Evolutionary conservation across 2,329 filamentous ascomycete species (phyloP).

Genomic region (Dothistroma pini): DNA sequence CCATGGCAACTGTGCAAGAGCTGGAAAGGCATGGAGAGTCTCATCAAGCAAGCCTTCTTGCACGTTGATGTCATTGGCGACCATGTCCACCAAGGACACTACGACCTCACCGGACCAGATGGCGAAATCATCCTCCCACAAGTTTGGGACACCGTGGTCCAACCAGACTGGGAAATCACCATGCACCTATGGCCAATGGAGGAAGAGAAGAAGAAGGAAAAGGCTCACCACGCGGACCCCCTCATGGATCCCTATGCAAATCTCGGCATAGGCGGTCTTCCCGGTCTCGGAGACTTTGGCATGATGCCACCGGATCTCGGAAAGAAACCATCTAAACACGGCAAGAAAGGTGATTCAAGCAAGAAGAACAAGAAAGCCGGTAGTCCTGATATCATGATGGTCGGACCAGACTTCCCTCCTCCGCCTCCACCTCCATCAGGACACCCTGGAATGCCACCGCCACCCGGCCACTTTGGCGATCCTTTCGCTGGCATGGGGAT

Average conservation of each 20-base stretch:
- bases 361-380: not conserved
- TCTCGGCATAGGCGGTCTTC: constrained; percentile 13
- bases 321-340: constrained; percentile 12
- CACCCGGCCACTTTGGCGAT: constrained; percentile 16
- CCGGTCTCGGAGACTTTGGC: constrained; percentile 11
- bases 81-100: constrained; percentile 46
- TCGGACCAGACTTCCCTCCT: constrained; percentile 10
- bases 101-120: constrained; percentile 47
- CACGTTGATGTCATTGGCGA: constrained; percentile 46
- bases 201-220: constrained; percentile 22
- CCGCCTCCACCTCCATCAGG: constrained; percentile 14
- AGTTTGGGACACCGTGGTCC: constrained; percentile 47
- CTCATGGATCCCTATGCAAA: constrained; percentile 17
- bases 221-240: constrained; percentile 11
- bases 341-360: constrained; percentile 16
- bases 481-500: constrained; percentile 16
- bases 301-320: constrained; percentile 14
- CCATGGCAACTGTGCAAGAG: constrained; percentile 81
- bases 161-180: constrained; percentile 47
- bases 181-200: constrained; percentile 50
- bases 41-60: constrained; percentile 50
- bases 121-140: constrained; percentile 49
- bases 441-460: constrained; percentile 16
- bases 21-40: constrained; percentile 46
- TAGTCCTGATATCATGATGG: not conserved